A percentile compares a stretch with the other conserved stretches of the same genome.
Evolutionary conservation across 2,329 filamentous ascomycete species (phyloP).

Genomic region (Fusarium irregulare): DNA sequence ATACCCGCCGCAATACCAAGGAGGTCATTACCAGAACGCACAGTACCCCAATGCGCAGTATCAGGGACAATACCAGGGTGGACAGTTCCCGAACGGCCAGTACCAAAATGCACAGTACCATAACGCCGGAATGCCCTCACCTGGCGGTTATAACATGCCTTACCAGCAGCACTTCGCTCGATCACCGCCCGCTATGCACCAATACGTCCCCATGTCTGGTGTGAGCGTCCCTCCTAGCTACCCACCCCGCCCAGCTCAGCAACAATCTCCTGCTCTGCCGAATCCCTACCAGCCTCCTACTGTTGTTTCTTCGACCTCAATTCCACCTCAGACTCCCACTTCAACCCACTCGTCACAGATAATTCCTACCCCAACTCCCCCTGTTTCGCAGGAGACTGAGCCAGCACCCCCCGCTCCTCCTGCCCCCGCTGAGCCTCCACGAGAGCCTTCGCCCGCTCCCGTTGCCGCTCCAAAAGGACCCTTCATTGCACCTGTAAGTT

Average conservation of each 20-base stretch:
- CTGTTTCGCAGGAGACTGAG: constrained; percentile 56
- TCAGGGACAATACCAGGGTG: constrained; percentile 36
- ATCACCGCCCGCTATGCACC: constrained; percentile 65
- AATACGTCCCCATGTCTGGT: constrained; percentile 65
- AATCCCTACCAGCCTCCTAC: constrained; percentile 68
- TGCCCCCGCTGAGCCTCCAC: constrained; percentile 38
- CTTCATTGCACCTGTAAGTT: constrained; percentile 63
- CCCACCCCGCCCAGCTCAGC: constrained; percentile 56
- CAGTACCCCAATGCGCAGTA: constrained; percentile 44
- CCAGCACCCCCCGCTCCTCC: constrained; percentile 44
- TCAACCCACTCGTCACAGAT: constrained; percentile 62
- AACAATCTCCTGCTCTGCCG: constrained; percentile 65
- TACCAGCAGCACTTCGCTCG: constrained; percentile 59
- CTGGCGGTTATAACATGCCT: constrained; percentile 56
- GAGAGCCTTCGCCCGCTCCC: constrained; percentile 42
- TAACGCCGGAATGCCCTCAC: constrained; percentile 54
- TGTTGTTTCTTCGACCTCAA: constrained; percentile 51
- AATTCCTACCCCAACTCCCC: constrained; percentile 59
- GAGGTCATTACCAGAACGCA: constrained; percentile 44
- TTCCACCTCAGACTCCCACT: constrained; percentile 63
- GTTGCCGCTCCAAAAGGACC: constrained; percentile 45
- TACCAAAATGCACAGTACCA: constrained; percentile 41
- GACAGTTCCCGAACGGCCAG: constrained; percentile 59
- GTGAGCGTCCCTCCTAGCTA: constrained; percentile 60
- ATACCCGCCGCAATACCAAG: constrained; percentile 66